Base-by-base conservation (phyloP, 2,329 filamentous ascomycete genomes). In the Curvularia verruculosa region DNA sequence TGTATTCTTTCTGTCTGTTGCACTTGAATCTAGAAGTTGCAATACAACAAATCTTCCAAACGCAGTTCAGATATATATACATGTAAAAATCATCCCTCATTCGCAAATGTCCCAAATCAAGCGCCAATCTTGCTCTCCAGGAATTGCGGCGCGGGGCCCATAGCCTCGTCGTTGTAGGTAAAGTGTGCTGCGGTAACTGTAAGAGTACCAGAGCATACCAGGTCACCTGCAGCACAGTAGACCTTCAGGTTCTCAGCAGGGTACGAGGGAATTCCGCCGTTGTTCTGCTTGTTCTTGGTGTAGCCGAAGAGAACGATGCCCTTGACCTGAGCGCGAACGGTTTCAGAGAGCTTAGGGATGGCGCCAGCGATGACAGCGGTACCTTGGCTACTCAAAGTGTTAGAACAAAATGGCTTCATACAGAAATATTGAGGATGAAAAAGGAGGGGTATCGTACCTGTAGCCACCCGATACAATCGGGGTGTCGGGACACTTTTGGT, bases 241-340 rank as follows among this genome's bases (percentile, higher is more conserved):
- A 78, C 72, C 58, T 71, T 64, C 19, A 76, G 54, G 48, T 73
- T 68, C 7, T 63, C 66, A 4, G 56, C 28, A 3, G 77, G 74
- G 50, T 74, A 78, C 43, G 63, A 64, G 1, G 67, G 62, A 43
- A 79, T 77, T 10, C 62, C 58, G 12, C 77, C 75, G 26, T 56
- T 52, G 49, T 77, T 75, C 64, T 78, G 76, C 49, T 52, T 46
- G 49, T 79, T 79, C 58, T 71, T 69, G 5, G 77, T 79, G 64
- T 79, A 76, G 12, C 77, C 77, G 46, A 77, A 79, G 15, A 78
- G 65, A 24, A 78, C 76, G 2, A 75, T 66, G 13, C 76, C 77
- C n/a, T 72, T 72, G 53, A 79, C 66, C 26, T 69, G 66, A 26
- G 65, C 49, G 50, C 68, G 67, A 19, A 76, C 65, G 1, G 60